Evolutionary conservation across 208 protist genomes (phyloP), one percentile per base, ranked within the genome.

Genomic region (Trypanosomatidae sp.): DNA sequence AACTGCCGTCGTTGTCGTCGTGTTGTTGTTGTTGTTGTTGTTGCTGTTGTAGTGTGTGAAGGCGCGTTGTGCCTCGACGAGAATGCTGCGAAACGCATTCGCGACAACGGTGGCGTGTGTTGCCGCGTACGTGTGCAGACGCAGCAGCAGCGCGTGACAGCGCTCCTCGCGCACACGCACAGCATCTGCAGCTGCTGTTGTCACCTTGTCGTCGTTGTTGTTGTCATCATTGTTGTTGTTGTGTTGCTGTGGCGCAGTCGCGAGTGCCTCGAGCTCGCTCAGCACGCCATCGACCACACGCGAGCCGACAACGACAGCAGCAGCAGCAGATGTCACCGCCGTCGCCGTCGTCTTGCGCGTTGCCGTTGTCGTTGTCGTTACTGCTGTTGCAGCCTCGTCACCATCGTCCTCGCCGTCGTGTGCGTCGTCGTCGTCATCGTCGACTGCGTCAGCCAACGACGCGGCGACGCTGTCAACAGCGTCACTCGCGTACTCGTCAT

Each of bases 31-130:
- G n/a, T n/a, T n/a, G n/a, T n/a, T n/a, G n/a, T n/a, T n/a, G n/a
- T n/a, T n/a, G n/a, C n/a, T n/a, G 13, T 55, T 38, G 33, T 57
- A 43, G 6, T 59, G 65, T 27, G 86, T 43, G 46, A 86, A 84
- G 19, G 25, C 49, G 15, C 64, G 53, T 61, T 87, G 61, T n/a
- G 73, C 72, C 51, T 90, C 81, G 32, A 86, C 61, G 20, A 90
- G 66, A 18, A 90, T 45, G n/a, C 72, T 37, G 16, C 74, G 68
- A 42, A 86, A 90, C 16, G 65, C 71, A 28, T 85, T 71, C 7
- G 76, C 66, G 28, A 72, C 64, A 19, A 75, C 62, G 7, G 79
- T 40, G 1, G 71, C 54, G 61, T 86, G 76, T 7, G 33, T 20
- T 8, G 48, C 28, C 8, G 72, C 75, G 50, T 81, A 75, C n/a